phyloP scores from a whole-genome alignment of 2,329 filamentous ascomycete species.

The Fusarium pseudonygamai region DNA sequence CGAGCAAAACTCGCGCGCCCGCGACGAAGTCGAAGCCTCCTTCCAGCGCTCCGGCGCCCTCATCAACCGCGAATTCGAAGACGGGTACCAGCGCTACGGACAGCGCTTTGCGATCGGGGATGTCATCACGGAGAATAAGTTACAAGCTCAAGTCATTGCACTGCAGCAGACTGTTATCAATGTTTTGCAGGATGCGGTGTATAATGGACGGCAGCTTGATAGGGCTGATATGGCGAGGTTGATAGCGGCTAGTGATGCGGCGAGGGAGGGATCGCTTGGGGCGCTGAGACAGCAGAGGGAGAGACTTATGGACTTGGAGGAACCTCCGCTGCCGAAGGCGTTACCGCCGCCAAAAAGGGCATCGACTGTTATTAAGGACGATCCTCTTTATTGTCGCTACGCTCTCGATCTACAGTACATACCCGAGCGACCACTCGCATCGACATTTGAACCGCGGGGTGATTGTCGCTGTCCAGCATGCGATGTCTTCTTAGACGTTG shows the following conservation, averaged over 20 bases:
- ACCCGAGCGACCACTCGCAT: conserved; percentile 17
- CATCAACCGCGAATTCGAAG: conserved; percentile 40
- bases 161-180: conserved; percentile 42
- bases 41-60: conserved; percentile 36
- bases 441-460: conserved; percentile 27
- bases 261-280: conserved; percentile 32
- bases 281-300: conserved; percentile 38
- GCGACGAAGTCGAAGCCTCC: conserved; percentile 34
- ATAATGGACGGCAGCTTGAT: conserved; percentile 34
- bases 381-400: conserved; percentile 38
- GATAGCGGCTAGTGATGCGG: conserved; percentile 38
- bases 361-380: conserved; percentile 7
- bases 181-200: conserved; percentile 38
- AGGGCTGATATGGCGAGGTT: conserved; percentile 37
- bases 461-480: conserved; percentile 35
- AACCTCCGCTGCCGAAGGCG: neutral
- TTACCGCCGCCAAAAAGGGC: neutral
- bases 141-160: conserved; percentile 40
- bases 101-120: conserved; percentile 38
- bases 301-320: conserved; percentile 22
- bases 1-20: conserved; percentile 11
- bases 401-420: conserved; percentile 36
- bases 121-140: conserved; percentile 38
- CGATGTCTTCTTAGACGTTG: conserved; percentile 24
- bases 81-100: conserved; percentile 36